phyloP scores from a whole-genome alignment of 495 filamentous ascomycete species.

The Aspergillus bridgeri region DNA sequence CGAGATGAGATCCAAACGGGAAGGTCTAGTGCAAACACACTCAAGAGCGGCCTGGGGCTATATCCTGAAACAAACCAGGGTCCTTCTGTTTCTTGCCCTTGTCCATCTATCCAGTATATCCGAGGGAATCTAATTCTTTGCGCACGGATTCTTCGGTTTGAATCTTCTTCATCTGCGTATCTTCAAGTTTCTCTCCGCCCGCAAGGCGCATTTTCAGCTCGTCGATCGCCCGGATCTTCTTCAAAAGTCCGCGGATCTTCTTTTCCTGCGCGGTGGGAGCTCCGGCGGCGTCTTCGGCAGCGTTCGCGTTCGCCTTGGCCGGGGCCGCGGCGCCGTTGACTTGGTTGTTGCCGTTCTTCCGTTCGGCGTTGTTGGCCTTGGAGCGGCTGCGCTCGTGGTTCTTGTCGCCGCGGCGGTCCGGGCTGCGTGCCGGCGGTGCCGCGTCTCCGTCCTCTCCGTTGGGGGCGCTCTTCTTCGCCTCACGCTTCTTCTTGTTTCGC shows the following conservation, averaged over 20 bases:
- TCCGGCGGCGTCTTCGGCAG: constrained; percentile 24
- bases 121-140: constrained; percentile 71
- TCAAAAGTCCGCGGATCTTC: constrained; percentile 85
- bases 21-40: neutral
- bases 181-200: constrained; percentile 91
- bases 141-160: constrained; percentile 77
- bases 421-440: constrained; percentile 55
- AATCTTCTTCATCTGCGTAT: constrained; percentile 99
- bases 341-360: constrained; percentile 34
- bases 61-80: neutral
- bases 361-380: constrained; percentile 43
- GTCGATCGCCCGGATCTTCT: constrained; percentile 97
- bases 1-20: neutral
- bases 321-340: constrained; percentile 29
- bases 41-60: neutral
- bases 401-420: constrained; percentile 57
- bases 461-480: constrained; percentile 90
- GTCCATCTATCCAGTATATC: constrained; percentile 41
- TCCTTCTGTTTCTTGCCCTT: neutral
- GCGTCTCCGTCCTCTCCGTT: constrained; percentile 51
- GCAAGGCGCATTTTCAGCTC: constrained; percentile 95
- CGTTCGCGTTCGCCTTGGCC: constrained; percentile 45
- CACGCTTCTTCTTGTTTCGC: constrained; percentile 99
- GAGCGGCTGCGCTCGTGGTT: constrained; percentile 57
- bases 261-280: constrained; percentile 62